Percentiles rank a stretch among this genome's conserved stretches.
Conservation (phyloP, 169 alveolate genomes). For the Perkinsus marinus region DNA sequence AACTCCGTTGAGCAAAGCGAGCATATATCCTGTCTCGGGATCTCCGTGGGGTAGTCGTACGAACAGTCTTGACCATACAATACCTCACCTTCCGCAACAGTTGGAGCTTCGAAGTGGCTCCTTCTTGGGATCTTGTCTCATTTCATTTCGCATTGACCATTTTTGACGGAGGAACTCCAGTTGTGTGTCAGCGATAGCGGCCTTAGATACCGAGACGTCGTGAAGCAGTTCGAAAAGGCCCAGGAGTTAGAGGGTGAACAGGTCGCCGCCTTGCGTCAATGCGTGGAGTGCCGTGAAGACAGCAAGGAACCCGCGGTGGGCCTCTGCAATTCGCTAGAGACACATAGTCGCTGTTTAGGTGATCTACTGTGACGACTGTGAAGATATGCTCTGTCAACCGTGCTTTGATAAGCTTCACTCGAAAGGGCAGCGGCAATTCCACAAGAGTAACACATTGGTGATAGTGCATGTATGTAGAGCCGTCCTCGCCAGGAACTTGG, state of each 20-base stretch:
- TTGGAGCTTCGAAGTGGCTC: too few species aligned
- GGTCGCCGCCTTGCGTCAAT: not conserved
- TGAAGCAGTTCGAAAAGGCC: not conserved
- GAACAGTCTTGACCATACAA: too few species aligned
- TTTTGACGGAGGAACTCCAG: too few species aligned
- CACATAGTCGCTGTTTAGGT: not conserved
- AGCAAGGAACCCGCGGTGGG: not conserved
- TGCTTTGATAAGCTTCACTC: constrained; percentile 21
- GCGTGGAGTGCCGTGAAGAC: not conserved
- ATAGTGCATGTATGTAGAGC: not conserved
- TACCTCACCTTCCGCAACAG: too few species aligned
- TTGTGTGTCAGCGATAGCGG: too few species aligned
- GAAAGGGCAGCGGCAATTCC: constrained; percentile 16
- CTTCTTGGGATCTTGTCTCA: too few species aligned
- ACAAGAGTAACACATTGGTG: not conserved
- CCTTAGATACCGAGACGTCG: not conserved
- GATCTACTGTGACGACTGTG: constrained; percentile 14
- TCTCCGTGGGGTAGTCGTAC: too few species aligned
- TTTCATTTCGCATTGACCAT: too few species aligned
- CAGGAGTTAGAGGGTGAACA: not conserved
- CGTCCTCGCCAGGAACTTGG: constrained; percentile 11
- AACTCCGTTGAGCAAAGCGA: too few species aligned
- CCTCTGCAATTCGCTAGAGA: not conserved
- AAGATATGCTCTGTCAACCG: constrained; percentile 22
- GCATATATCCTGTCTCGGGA: too few species aligned